Evolutionary conservation across 2,329 filamentous ascomycete species (phyloP).

Genomic region (Calonectria henricotiae): DNA sequence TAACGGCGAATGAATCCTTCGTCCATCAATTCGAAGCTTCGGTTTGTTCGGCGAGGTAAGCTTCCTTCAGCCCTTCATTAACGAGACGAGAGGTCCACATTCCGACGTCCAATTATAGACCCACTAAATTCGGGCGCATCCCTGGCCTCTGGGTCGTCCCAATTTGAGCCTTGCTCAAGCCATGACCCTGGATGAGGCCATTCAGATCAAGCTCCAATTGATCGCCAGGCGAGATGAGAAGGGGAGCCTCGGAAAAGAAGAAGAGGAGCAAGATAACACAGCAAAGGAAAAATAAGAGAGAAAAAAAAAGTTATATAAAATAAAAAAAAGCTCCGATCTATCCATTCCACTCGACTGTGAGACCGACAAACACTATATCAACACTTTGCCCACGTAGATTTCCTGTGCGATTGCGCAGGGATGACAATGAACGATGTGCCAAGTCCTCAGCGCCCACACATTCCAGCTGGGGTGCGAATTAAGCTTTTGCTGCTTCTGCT

Average conservation of each 20-base stretch:
- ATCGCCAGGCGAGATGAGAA: neutral
- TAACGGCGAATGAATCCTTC: neutral
- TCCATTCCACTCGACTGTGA: neutral
- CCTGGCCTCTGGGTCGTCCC: neutral
- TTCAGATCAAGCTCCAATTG: slow-evolving; percentile 12
- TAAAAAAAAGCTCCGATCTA: slow-evolving; percentile 8
- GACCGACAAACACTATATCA: neutral
- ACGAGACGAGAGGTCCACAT: neutral
- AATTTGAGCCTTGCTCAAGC: neutral
- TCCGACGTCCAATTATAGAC: slow-evolving; percentile 1
- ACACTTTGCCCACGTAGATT: neutral
- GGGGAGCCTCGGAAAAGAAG: too few species aligned
- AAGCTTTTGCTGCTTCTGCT: slow-evolving; percentile 7
- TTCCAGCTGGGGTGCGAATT: slow-evolving; percentile 9
- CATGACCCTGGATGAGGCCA: slow-evolving; percentile 1
- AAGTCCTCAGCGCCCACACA: neutral
- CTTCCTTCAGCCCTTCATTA: neutral
- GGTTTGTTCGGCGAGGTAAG: neutral
- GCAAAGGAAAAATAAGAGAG: too few species aligned
- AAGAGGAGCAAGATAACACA: neutral
- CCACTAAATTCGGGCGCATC: slow-evolving; percentile 4
- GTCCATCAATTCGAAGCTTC: neutral
- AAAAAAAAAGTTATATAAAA: too few species aligned
- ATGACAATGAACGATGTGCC: neutral
- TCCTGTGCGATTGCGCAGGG: neutral